phyloP scores from a whole-genome alignment of 148 eudicot genomes.

The Salicornia ramosissima region DNA sequence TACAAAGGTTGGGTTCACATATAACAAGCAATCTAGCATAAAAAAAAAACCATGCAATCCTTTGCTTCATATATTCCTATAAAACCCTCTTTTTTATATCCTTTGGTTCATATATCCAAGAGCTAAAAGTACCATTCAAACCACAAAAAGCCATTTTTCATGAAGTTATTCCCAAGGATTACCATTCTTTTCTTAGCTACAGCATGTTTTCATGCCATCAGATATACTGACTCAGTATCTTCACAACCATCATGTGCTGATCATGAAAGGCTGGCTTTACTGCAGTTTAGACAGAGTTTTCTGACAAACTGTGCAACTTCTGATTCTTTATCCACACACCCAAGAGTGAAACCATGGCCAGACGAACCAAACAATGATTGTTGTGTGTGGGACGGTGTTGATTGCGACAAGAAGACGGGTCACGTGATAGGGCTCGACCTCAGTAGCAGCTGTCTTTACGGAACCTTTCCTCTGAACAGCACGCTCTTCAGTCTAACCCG shows the following conservation, averaged over 20 bases:
- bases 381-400: conserved; percentile 43
- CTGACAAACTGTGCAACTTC: conserved; percentile 8
- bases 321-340: background rate
- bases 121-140: background rate
- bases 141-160: background rate
- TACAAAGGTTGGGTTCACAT: background rate
- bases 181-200: background rate
- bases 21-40: background rate
- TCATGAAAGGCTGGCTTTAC: conserved; percentile 7
- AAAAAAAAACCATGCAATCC: background rate
- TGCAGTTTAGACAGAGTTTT: conserved; percentile 21
- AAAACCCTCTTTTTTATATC: background rate
- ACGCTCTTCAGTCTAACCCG: conserved; percentile 30
- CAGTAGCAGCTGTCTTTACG: conserved; percentile 32
- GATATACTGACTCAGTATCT: background rate
- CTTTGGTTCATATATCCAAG: background rate
- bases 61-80: too few relatives aligned
- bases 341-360: conserved; percentile 10
- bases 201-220: background rate
- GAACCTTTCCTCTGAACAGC: conserved; percentile 20
- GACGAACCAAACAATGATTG: conserved; percentile 13
- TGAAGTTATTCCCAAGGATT: background rate
- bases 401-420: conserved; percentile 28
- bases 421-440: conserved; percentile 38
- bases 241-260: conserved; percentile 8